Percentiles rank a stretch among this genome's conserved stretches.
These are phyloP conservation scores for Hymenoscyphus repandus DNA, from an alignment of 2,329 filamentous ascomycete genomes.

Conservation along the genomic window DNA sequence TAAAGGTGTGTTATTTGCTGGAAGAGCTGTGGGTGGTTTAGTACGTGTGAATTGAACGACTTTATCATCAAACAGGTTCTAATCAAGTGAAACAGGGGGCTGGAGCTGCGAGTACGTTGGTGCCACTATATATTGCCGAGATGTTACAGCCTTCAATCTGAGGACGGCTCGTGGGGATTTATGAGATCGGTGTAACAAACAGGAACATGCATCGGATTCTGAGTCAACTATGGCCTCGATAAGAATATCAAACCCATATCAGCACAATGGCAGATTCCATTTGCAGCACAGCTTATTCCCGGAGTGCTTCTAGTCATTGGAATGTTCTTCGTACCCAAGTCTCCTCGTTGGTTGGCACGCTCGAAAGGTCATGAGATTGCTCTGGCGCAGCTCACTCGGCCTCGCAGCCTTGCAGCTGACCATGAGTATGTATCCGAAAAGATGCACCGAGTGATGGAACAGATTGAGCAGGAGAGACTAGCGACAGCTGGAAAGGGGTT, in stretches of 20 bases:
- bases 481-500: conserved; percentile 36
- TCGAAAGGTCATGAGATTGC: conserved; percentile 29
- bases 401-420: conserved; percentile 40
- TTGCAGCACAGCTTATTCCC: conserved; percentile 38
- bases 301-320: conserved; percentile 27
- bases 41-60: background rate
- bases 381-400: conserved; percentile 34
- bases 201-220: conserved; percentile 37
- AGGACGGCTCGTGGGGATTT: conserved; percentile 37
- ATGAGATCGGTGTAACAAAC: conserved; percentile 38
- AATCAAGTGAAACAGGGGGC: conserved; percentile 45
- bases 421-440: conserved; percentile 42
- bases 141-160: conserved; percentile 37
- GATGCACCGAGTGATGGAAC: conserved; percentile 38
- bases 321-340: conserved; percentile 26
- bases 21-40: conserved; percentile 56
- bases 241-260: conserved; percentile 30
- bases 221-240: conserved; percentile 38
- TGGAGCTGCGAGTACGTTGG: conserved; percentile 44
- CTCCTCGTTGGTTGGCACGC: conserved; percentile 28
- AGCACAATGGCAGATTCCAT: conserved; percentile 37
- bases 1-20: conserved; percentile 38
- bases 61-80: no score
- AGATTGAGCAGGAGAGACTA: conserved; percentile 42
- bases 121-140: conserved; percentile 38